Percentiles rank a stretch among this genome's conserved stretches.
phyloP scores from a whole-genome alignment of 2,329 filamentous ascomycete genomes.

The Calonectria ilicicola region DNA sequence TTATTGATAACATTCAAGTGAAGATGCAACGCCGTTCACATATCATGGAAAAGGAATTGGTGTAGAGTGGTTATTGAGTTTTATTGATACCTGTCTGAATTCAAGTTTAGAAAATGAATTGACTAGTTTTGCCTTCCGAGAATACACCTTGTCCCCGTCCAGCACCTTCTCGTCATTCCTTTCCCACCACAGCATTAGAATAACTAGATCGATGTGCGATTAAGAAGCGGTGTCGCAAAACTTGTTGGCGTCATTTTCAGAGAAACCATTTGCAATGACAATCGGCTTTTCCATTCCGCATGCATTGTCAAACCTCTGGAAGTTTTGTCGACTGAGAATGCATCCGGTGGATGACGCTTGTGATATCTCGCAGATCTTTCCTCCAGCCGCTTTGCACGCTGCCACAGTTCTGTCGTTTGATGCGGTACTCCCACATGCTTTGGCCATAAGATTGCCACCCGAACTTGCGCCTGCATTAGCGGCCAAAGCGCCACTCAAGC shows the following conservation, averaged over 20 bases:
- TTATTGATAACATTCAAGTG: conserved; percentile 12
- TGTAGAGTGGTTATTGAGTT: neutral
- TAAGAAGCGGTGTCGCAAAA: neutral
- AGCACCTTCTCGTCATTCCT: too few species aligned
- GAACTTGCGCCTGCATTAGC: neutral
- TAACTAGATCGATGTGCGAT: rapidly evolving
- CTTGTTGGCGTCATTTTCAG: neutral
- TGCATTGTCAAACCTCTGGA: neutral
- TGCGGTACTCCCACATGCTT: neutral
- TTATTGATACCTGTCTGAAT: too few species aligned
- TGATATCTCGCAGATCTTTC: neutral
- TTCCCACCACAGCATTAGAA: too few species aligned
- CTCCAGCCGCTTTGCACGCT: neutral
- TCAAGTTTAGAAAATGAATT: neutral
- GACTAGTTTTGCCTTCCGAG: neutral
- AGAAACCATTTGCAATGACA: neutral
- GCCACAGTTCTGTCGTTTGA: neutral
- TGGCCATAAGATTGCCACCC: neutral
- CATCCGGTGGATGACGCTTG: neutral
- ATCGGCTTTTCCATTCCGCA: neutral
- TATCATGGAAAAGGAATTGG: neutral
- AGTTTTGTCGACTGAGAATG: neutral
- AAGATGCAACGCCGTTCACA: conserved; percentile 7
- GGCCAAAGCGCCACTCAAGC: neutral
- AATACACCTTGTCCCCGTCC: too few species aligned